Conservation (phyloP, 2,329 filamentous ascomycete species). For the Neospermospora avenae region DNA sequence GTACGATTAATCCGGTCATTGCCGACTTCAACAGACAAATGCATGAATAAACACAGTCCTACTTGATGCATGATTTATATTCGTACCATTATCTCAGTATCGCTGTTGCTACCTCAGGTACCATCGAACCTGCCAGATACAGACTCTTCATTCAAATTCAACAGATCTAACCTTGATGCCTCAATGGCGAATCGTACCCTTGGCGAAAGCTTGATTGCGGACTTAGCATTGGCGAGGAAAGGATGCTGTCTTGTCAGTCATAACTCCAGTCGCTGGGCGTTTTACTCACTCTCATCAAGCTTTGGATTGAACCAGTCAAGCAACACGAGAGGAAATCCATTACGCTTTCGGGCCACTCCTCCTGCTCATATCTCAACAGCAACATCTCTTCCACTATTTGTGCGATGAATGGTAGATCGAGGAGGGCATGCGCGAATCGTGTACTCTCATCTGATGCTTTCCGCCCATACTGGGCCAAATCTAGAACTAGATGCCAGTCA, state of each 20-base stretch:
- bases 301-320: conserved; percentile 8
- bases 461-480: conserved; percentile 5
- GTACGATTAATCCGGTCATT: not conserved
- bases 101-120: not conserved
- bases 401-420: conserved; percentile 7
- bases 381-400: conserved; percentile 9
- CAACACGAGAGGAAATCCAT: conserved; percentile 7
- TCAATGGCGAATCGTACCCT: conserved; percentile 8
- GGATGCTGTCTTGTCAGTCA: conserved; percentile 7
- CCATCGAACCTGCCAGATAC: not conserved
- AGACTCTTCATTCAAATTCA: not conserved
- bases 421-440: conserved; percentile 4
- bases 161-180: not conserved
- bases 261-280: not conserved
- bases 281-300: conserved; percentile 8
- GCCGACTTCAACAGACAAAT: not conserved
- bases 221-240: conserved; percentile 4
- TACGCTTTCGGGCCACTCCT: conserved; percentile 3
- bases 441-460: conserved; percentile 4
- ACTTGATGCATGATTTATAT: not conserved
- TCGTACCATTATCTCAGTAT: not conserved
- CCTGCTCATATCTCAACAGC: conserved; percentile 7
- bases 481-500: conserved; percentile 8
- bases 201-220: conserved; percentile 7
- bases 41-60: not conserved